Base-by-base conservation (phyloP, 2,329 filamentous ascomycete genomes). In the Sporothrix schenckii region DNA sequence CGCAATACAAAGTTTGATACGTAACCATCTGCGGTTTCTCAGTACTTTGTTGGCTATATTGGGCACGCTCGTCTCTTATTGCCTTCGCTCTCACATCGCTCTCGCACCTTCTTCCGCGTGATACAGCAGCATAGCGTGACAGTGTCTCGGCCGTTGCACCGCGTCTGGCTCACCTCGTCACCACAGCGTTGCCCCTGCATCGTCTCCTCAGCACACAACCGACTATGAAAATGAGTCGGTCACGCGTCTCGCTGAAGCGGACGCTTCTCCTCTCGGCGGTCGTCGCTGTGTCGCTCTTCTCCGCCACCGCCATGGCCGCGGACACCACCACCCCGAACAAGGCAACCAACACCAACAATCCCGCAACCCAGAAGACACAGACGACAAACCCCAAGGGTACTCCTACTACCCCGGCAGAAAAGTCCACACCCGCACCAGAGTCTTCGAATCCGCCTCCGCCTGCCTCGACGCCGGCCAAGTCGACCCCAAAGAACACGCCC, bases 221-320 rank as follows among this genome's bases (percentile, higher is more conserved):
- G 19, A 30, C 63, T 9, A 16, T 34, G 4, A 71, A 34, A 47
- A 80, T 79, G 79, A 72, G 70, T 49, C 72, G 74, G 52, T 72
- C 77, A 73, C 75, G 73, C 54, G 68, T 76, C 53, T 78, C 77
- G 56, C 70, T 78, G 75, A 78, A 75, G 78, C 78, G 78, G 53
- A 75, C 75, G 73, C 75, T 80, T 72, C 75, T 80, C 69, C 72
- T 78, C 21, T 74, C 77, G 2, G 69, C 75, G 34, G 70, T 79
- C 52, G 69, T 76, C 30, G 74, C 75, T 27, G 68, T 77, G 27
- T 72, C 75, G 0, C 66, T 78, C 41, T 72, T 78, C 66, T 73
- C 77, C 11, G 71, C 72, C 21, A 71, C 70, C n/a, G 76, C 72
- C 11, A 49, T 77, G 56, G 79, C 78, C 7, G 77, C 78, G 44